Conservation (phyloP, 805 yeast species). For the Candida parachauliodes region DNA sequence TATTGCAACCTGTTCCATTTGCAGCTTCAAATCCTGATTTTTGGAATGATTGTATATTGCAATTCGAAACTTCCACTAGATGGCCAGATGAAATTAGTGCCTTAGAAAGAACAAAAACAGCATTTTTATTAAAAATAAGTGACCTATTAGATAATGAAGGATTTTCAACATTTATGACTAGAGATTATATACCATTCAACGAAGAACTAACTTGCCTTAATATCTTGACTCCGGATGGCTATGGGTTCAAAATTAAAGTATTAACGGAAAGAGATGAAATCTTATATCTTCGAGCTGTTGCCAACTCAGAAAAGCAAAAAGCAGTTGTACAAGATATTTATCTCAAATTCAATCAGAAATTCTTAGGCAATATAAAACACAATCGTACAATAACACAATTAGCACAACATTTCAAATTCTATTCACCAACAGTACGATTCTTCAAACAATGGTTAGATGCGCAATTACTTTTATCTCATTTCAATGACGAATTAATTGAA, state of each 20-base stretch:
- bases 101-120: slow-evolving; percentile 85
- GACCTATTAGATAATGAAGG: slow-evolving; percentile 45
- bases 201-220: slow-evolving; percentile 54
- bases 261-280: slow-evolving; percentile 81
- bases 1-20: slow-evolving; percentile 78
- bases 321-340: slow-evolving; percentile 58
- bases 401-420: slow-evolving; percentile 66
- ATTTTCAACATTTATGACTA: slow-evolving; percentile 58
- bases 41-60: slow-evolving; percentile 75
- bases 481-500: slow-evolving; percentile 78
- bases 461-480: slow-evolving; percentile 68
- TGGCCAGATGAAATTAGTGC: slow-evolving; percentile 95
- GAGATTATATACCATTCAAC: slow-evolving; percentile 60
- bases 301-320: slow-evolving; percentile 55
- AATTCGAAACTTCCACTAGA: slow-evolving; percentile 82
- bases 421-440: slow-evolving; percentile 75
- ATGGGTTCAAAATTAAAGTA: slow-evolving; percentile 74
- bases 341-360: slow-evolving; percentile 60
- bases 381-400: slow-evolving; percentile 73
- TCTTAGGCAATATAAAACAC: slow-evolving; percentile 70
- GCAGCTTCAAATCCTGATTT: slow-evolving; percentile 73
- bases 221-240: slow-evolving; percentile 84
- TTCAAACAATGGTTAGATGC: slow-evolving; percentile 88
- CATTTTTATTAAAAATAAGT: slow-evolving; percentile 70
- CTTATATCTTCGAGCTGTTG: slow-evolving; percentile 67